Evolutionary conservation across 768 basidiomycete species (phyloP), one percentile per base, ranked within the genome.

Genomic region (Amanita fuliginea): DNA sequence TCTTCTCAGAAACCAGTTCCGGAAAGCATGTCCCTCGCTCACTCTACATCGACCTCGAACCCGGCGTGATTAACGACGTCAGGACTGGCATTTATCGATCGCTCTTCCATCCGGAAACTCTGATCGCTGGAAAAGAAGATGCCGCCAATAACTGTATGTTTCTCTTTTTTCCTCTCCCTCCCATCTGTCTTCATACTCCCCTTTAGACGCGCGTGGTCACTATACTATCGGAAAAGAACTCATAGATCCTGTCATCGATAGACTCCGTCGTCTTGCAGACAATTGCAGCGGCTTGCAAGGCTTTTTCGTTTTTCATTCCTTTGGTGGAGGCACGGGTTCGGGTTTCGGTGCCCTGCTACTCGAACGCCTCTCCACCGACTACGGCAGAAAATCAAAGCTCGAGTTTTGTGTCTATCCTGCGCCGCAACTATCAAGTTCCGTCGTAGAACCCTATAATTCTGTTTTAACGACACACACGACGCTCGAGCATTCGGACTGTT

Each of bases 221-320:
- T 96, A 96, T 73, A 97, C 95, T 53, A 82, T 99, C 62, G 95
- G 95, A 57, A 99, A 98, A 71, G 95, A 97, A 68, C 81, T 93
- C 59, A 93, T 99, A 61, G 95, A 97, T 69, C 80, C 78, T 14
- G 93, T 95, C 45, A 86, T 96, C 80, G 95, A 99, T 71, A 93
- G 87, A 62, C 75, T 96, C 58, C 88, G 95, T 63, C 82, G 86
- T 57, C 79, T 99, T 47, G 86, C 95, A 49, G 95, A 99, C 67
- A 94, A 94, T 75, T 97, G 95, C 73, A 76, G 78, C 48, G 95
- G 95, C 60, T 83, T 98, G 22, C 95, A 98, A 67, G 95, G 95
- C 54, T 99, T 98, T 77, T 98, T 98, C 65, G 92, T 96, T 59
- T 98, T 98, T 83, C 95, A 97, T 75, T 99, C 95, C 43, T 98